Conservation (phyloP, 2,329 filamentous ascomycete species). For the Botryotinia convoluta region DNA sequence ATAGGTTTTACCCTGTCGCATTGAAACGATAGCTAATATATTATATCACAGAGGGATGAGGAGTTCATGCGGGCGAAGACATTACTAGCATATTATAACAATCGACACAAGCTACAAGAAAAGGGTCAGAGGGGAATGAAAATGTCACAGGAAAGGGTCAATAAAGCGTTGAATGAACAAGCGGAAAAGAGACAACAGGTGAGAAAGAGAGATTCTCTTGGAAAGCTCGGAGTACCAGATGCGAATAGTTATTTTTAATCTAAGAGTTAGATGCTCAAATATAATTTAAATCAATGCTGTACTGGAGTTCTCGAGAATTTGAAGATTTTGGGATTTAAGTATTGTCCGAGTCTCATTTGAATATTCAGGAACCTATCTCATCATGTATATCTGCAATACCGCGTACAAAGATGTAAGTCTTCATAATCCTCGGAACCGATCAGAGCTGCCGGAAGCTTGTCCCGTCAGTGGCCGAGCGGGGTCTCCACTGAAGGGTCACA, state of each 20-base stretch:
- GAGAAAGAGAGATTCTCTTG: neutral
- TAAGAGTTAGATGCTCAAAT: neutral
- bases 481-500: constrained; percentile 4
- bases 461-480: neutral
- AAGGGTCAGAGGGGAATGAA: neutral
- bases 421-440: neutral
- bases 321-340: neutral
- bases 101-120: constrained; percentile 9
- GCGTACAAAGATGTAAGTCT: neutral
- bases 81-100: constrained; percentile 12
- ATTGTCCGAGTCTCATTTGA: neutral
- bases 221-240: neutral
- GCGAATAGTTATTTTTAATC: neutral
- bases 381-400: neutral
- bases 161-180: constrained; percentile 3
- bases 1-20: neutral
- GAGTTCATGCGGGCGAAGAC: constrained; percentile 14
- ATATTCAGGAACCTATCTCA: neutral
- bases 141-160: constrained; percentile 11
- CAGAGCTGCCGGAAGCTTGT: constrained; percentile 3
- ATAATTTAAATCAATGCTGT: neutral
- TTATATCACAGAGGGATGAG: neutral
- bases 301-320: no score
- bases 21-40: neutral
- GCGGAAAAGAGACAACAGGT: constrained; percentile 3